Base-by-base conservation (phyloP, 768 basidiomycete genomes). In the Hebeloma cylindrosporum region DNA sequence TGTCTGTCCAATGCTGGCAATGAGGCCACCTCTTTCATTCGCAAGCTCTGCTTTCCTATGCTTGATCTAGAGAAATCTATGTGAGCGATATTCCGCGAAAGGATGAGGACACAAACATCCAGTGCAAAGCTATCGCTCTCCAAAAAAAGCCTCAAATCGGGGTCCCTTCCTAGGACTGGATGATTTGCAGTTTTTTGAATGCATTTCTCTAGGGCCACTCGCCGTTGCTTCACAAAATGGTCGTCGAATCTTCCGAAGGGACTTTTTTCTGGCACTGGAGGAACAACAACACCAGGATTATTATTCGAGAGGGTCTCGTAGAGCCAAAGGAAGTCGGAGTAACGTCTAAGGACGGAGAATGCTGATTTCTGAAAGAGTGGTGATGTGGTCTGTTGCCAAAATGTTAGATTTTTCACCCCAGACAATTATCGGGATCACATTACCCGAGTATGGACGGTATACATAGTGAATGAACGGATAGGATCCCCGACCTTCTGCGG, bases 401-500 rank as follows among this genome's bases (percentile, higher is more conserved):
- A 40, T 37, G 40, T 45, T 30, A 38, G 45, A 42, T 27, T n/a
- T 5, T 40, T 39, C 18, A 40, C 22, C 31, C 23, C 28, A 32
- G 20, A 31, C 13, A 22, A 18, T 8, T 14, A 17, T 22, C 39
- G 22, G 26, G n/a, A 29, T 16, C 25, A 27, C 60, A 80, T 40
- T 61, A 90, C 91, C 52, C 80, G 73, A 10, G 94, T 96, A 48
- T 91, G 86, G 1, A 99, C 92, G 2, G 96, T 99, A 63, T 98
- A 99, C 71, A 98, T 93, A 8, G 89, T 96, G 60, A 92, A 96
- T 11, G 85, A 81, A 45, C 90, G 85, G 36, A 97, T 90, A 1
- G 93, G 90, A 58, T 94, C 92, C n/a, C 96, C 96, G 32, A 97
- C 88, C 56, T 88, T 91, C 54, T 97, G 93, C 4, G 96, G 96